Base-by-base conservation (phyloP, 1,284 basidiomycete genomes). In the Testicularia cyperi region DNA sequence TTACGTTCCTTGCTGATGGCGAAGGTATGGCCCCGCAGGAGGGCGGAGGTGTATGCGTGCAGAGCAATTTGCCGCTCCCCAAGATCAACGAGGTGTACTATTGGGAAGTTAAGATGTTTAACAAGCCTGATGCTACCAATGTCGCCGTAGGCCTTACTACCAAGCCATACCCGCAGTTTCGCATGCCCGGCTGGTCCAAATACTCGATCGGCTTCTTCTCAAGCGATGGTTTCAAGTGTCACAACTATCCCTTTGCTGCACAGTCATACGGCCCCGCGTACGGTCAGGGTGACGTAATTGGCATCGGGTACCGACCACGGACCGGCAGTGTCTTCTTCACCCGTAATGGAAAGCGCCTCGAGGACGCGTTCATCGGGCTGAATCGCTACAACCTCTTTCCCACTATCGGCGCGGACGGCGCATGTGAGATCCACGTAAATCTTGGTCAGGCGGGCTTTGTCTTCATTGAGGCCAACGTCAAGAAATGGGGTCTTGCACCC, bases 171-270 rank as follows among this genome's bases (percentile, higher is more conserved):
- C 74, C 74, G 4, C 48, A 65, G 32, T 77, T 77, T 44, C 55
- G 74, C 10, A 31, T 72, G 21, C 74, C 71, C 51, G 94, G 94
- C 30, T 82, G 86, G 73, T 88, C 83, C 78, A 86, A 87, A 57
- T 86, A 88, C 77, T 97, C 92, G n/a, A 85, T 97, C 41, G 94
- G 90, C 39, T 98, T 96, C 78, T 91, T 94, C 71, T 92, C 91
- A 10, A 68, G 77, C 14, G 92, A 88, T 72, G 95, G 95, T 39
- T 94, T 95, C 81, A 96, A 95, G 78, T 92, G 88, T 19, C 88
- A 95, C 80, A 96, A 97, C 76, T 96, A 88, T 78, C 95, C 95
- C 0, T 98, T 98, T 78, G 89, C 90, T 10, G 82, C 88, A 0
- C 80, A 86, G 5, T 84, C 90, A 1, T 94, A 92, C 72, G 92